Base-by-base conservation (phyloP, 345 rosid genomes). In the Cardamine occulta region DNA sequence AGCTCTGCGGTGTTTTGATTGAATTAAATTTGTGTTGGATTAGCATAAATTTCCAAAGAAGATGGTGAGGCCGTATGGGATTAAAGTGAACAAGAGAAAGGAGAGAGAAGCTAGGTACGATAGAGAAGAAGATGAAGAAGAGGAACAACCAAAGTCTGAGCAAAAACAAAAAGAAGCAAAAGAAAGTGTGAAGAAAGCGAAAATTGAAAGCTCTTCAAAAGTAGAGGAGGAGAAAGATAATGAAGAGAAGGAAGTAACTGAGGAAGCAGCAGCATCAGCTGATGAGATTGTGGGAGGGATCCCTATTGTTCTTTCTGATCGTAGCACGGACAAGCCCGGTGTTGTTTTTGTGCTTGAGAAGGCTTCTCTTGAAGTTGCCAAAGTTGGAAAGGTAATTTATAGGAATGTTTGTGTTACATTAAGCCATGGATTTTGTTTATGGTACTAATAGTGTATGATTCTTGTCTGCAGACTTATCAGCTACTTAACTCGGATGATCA, bases 401-500 rank as follows among this genome's bases (percentile, higher is more conserved):
- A 14, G 6, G 45, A 54, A 32, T 42, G 17, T 23, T 62, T 51
- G 32, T 37, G n/a, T 51, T 42, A 37, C 7, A 47, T 17, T 2
- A 2, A 48, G 65, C 65, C 39, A 26, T 56, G 19, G 53, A 1
- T 42, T 19, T 49, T 45, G 14, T 62, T 45, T 58, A 1, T 58
- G 70, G 63, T 17, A 40, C 37, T 63, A 19, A 5, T 12, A 1
- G 23, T 52, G 3, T 55, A 11, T 73, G 39, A 6, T 77, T 77
- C 32, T 31, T 63, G 40, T 57, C 0, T 79, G 77, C 89, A 91
- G 97, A 89, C 73, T 74, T 88, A 88, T 63, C 96, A 94, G 59
- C 79, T 94, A n/a, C 80, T 94, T 63, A 91, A 86, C 81, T 94
- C 96, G 10, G 97, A 94, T 68, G 97, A 91, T 63, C 98, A 91